Conservation (phyloP, 768 basidiomycete genomes). For the Suillus bovinus region DNA sequence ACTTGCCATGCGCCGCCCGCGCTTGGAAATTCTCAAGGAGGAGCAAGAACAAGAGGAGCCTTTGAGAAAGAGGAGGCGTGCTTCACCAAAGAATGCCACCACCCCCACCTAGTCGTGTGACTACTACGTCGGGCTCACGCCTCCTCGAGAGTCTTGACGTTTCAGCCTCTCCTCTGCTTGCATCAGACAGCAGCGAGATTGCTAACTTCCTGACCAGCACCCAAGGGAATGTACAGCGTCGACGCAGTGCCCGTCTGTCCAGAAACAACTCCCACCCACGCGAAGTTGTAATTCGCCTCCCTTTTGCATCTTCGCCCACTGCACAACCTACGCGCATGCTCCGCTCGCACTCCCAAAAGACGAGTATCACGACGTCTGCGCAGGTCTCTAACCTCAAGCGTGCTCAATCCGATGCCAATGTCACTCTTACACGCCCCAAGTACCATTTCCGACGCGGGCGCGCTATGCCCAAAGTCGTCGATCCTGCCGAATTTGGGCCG, state of each 20-base stretch:
- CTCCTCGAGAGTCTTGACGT: conserved; percentile 29
- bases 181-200: conserved; percentile 7
- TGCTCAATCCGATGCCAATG: neutral
- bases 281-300: conserved; percentile 23
- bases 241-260: conserved; percentile 26
- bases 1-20: conserved; percentile 20
- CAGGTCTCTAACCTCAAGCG: conserved; percentile 1
- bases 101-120: conserved; percentile 1
- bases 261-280: conserved; percentile 6
- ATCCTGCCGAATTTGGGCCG: neutral
- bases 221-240: conserved; percentile 13
- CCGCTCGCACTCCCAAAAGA: conserved; percentile 27
- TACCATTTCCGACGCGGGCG: conserved; percentile 2
- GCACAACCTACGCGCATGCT: conserved; percentile 22
- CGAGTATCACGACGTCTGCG: neutral
- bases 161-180: conserved; percentile 26
- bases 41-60: conserved; percentile 25
- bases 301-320: conserved; percentile 23
- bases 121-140: conserved; percentile 16
- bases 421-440: neutral
- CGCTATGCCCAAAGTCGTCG: neutral
- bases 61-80: conserved; percentile 11
- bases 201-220: neutral
- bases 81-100: neutral
- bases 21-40: conserved; percentile 25